Percentiles rank a stretch among this genome's conserved stretches.
Evolutionary conservation across 805 yeast species (phyloP).

Genomic region (Lachancea sp.): DNA sequence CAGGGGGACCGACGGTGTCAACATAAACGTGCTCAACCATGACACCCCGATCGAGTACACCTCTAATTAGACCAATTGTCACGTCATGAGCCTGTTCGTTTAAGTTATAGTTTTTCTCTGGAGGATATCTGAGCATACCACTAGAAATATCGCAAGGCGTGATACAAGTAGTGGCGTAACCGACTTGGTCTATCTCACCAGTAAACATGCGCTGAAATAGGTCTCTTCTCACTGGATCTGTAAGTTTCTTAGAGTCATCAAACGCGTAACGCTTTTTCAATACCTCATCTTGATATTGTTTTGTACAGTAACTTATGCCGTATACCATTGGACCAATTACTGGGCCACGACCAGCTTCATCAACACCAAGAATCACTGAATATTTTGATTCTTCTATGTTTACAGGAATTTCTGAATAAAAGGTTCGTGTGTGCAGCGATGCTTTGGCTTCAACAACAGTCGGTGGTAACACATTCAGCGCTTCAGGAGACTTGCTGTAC

Average conservation of each 20-base stretch:
- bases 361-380: constrained; percentile 71
- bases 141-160: constrained; percentile 81
- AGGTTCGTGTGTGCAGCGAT: constrained; percentile 39
- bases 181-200: constrained; percentile 53
- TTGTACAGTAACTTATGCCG: constrained; percentile 73
- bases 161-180: constrained; percentile 83
- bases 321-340: constrained; percentile 98
- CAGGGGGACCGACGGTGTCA: constrained; percentile 97
- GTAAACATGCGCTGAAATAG: constrained; percentile 54
- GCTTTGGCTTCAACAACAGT: constrained; percentile 22
- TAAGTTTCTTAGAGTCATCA: constrained; percentile 87
- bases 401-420: constrained; percentile 45
- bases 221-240: constrained; percentile 59
- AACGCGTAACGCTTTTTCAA: constrained; percentile 62
- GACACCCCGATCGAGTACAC: constrained; percentile 55
- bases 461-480: constrained; percentile 21
- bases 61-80: constrained; percentile 71
- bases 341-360: constrained; percentile 99
- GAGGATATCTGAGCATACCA: constrained; percentile 73
- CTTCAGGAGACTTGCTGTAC: background rate
- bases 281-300: constrained; percentile 40
- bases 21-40: constrained; percentile 69
- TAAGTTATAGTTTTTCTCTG: constrained; percentile 50
- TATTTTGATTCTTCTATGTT: constrained; percentile 29
- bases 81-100: constrained; percentile 97